A percentile compares a stretch with the other conserved stretches of the same genome.
phyloP scores from a whole-genome alignment of 345 rosid genomes.

The Arabidopsis arenosa region DNA sequence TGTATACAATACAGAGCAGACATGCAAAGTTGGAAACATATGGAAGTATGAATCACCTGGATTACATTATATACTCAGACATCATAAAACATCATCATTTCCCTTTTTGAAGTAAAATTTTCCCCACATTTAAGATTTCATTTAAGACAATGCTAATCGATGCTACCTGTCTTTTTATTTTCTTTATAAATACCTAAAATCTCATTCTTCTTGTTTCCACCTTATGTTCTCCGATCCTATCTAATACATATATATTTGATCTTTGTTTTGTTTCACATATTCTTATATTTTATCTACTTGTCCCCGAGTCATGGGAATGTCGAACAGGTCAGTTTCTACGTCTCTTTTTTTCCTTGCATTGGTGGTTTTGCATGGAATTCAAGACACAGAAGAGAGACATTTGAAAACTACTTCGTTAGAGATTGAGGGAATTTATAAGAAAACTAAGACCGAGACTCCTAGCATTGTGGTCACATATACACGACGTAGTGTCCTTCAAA shows the following conservation, averaged over 20 bases:
- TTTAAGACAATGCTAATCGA: constrained; percentile 6
- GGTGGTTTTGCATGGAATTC: constrained; percentile 34
- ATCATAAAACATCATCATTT: constrained; percentile 46
- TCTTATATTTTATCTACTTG: background rate
- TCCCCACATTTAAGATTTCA: constrained; percentile 27
- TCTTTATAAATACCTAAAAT: constrained; percentile 32
- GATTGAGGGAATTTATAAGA: background rate
- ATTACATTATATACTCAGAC: constrained; percentile 45
- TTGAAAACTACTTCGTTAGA: constrained; percentile 28
- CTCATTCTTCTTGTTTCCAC: constrained; percentile 27
- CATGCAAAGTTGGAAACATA: constrained; percentile 44
- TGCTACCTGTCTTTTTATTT: background rate
- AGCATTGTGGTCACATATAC: constrained; percentile 17
- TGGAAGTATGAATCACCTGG: constrained; percentile 49
- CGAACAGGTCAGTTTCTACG: constrained; percentile 29
- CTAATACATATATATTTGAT: background rate
- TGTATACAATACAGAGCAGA: constrained; percentile 33
- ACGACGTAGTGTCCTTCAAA: constrained; percentile 19
- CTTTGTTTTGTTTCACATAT: background rate
- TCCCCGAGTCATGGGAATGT: constrained; percentile 11
- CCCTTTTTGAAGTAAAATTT: constrained; percentile 32
- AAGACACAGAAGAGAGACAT: constrained; percentile 28
- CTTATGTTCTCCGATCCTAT: constrained; percentile 12
- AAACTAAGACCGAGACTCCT: background rate
- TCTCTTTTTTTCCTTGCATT: constrained; percentile 31